A percentile compares a stretch with the other conserved stretches of the same genome.
Evolutionary conservation across 1,284 basidiomycete species (phyloP).

Genomic region (Laetiporus sulphureus): DNA sequence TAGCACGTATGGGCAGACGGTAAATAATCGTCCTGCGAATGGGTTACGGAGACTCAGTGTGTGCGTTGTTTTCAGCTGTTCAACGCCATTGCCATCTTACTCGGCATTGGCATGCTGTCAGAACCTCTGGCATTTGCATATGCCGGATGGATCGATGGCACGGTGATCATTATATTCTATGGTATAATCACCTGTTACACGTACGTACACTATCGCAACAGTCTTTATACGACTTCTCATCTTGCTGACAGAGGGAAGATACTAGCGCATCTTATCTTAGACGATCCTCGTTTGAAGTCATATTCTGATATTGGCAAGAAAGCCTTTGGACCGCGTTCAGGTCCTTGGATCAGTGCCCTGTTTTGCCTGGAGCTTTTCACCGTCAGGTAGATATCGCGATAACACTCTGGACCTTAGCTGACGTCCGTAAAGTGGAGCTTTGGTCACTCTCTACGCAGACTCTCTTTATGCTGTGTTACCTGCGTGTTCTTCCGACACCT

Average conservation of each 20-base stretch:
- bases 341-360: slow-evolving; percentile 60
- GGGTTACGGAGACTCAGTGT: slow-evolving; percentile 1
- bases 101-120: slow-evolving; percentile 88
- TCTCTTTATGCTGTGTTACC: slow-evolving; percentile 74
- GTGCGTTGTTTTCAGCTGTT: slow-evolving; percentile 53
- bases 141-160: slow-evolving; percentile 81
- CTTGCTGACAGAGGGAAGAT: slow-evolving; percentile 67
- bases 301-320: slow-evolving; percentile 88
- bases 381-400: slow-evolving; percentile 44
- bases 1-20: slow-evolving; percentile 82
- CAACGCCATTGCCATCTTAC: slow-evolving; percentile 81
- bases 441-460: slow-evolving; percentile 84
- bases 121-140: slow-evolving; percentile 86
- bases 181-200: slow-evolving; percentile 83
- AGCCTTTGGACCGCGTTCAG: slow-evolving; percentile 75
- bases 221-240: background rate
- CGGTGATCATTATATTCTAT: slow-evolving; percentile 69
- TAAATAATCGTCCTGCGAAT: slow-evolving; percentile 29
- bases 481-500: slow-evolving; percentile 56
- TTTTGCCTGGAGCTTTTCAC: slow-evolving; percentile 87
- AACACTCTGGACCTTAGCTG: background rate
- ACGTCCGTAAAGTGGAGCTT: slow-evolving; percentile 53
- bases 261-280: slow-evolving; percentile 67
- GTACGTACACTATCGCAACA: slow-evolving; percentile 43
- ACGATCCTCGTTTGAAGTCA: slow-evolving; percentile 66